phyloP scores from a whole-genome alignment of 176 grass and related monocot genomes.

The Oryza longistaminata region DNA sequence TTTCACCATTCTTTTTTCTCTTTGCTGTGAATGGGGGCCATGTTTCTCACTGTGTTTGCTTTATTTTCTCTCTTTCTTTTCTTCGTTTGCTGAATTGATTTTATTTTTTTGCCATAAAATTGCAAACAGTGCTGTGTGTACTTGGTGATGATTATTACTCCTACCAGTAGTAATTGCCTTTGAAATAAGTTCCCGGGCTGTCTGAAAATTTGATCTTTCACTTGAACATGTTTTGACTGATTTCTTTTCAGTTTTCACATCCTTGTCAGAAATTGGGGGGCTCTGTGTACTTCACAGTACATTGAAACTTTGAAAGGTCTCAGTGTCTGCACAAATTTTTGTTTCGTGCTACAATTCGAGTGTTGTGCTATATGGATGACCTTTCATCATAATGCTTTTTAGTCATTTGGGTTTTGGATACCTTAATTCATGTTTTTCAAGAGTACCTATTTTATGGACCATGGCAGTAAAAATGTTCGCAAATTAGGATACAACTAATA shows the following conservation, averaged over 20 bases:
- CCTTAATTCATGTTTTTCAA: not conserved
- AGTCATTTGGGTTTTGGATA: not conserved
- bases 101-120: not conserved
- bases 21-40: conserved; percentile 33
- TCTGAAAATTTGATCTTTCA: not conserved
- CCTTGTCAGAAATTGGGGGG: not conserved
- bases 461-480: conserved; percentile 4
- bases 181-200: not conserved
- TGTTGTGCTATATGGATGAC: not conserved
- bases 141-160: not conserved
- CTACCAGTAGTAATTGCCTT: not conserved
- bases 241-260: not conserved
- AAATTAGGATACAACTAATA: not conserved
- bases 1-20: not conserved
- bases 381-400: not conserved
- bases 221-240: not conserved
- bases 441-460: not conserved
- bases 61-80: not conserved
- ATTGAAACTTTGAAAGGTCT: not conserved
- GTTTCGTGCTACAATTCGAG: not conserved
- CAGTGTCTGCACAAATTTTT: not conserved
- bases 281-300: not conserved
- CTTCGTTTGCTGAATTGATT: not conserved
- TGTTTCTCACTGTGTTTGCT: conserved; percentile 8
- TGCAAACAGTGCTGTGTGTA: not conserved